Evolutionary conservation across 306 rosid species (phyloP).

Genomic region (Pyrus pyrifolia): DNA sequence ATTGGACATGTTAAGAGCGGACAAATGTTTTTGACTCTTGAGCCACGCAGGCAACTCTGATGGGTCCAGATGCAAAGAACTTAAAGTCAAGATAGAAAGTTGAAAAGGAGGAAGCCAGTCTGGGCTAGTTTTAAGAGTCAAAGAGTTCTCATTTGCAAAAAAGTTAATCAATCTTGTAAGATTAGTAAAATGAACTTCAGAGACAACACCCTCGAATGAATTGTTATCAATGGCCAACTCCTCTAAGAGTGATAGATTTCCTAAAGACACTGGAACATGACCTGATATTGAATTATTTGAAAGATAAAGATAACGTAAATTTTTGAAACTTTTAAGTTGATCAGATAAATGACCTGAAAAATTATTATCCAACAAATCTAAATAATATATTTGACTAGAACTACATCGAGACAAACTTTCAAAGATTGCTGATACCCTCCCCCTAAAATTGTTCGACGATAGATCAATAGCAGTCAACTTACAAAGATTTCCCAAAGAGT

Average conservation of each 20-base stretch:
- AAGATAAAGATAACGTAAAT: neutral
- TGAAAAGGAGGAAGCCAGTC: no score
- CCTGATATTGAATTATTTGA: neutral
- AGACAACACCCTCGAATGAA: no score
- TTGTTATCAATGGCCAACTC: neutral
- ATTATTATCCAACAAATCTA: neutral
- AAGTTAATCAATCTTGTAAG: no score
- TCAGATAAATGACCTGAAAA: constrained; percentile 10
- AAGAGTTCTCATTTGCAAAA: no score
- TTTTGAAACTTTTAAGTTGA: neutral
- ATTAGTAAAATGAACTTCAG: no score
- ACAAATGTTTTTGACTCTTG: no score
- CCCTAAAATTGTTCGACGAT: neutral
- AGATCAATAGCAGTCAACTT: neutral
- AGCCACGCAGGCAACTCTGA: no score
- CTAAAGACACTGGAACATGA: neutral
- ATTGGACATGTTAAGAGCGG: no score
- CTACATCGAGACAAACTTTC: neutral
- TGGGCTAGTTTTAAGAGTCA: no score
- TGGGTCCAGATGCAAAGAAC: no score
- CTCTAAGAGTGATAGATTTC: neutral
- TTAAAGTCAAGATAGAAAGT: no score
- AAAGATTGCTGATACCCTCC: neutral
- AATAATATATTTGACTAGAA: no score
- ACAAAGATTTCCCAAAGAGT: constrained; percentile 5